Percentiles rank a stretch among this genome's conserved stretches.
Conservation (phyloP, 768 basidiomycete genomes). For the Neoboletus brunneissimus region DNA sequence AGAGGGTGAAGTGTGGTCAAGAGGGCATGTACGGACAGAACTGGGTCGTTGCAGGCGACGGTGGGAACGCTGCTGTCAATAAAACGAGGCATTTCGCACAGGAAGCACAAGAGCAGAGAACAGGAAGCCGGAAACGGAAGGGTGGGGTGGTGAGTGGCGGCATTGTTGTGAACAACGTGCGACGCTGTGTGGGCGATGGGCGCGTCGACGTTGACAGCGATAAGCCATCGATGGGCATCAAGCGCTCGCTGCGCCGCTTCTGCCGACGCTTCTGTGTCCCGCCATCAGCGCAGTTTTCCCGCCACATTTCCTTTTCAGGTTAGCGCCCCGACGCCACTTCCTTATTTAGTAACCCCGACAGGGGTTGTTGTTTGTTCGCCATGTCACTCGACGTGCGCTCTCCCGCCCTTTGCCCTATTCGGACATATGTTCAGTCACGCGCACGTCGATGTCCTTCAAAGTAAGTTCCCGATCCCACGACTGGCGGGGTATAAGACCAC, state of each 20-base stretch:
- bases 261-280: constrained; percentile 19
- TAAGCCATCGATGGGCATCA: constrained; percentile 16
- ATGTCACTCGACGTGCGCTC: constrained; percentile 21
- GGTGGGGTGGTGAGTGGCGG: too few relatives aligned
- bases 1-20: too few relatives aligned
- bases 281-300: constrained; percentile 23
- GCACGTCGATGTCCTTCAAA: constrained; percentile 2
- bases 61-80: too few relatives aligned
- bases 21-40: too few relatives aligned
- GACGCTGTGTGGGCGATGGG: constrained; percentile 10
- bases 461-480: constrained; percentile 21
- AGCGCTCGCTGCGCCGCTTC: constrained; percentile 6
- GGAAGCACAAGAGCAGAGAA: too few relatives aligned
- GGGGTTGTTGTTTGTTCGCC: constrained; percentile 12
- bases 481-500: constrained; percentile 29
- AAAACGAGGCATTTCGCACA: too few relatives aligned
- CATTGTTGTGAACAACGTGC: too few relatives aligned
- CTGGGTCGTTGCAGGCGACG: too few relatives aligned
- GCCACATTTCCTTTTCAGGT: constrained; percentile 17
- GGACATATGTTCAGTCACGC: constrained; percentile 16
- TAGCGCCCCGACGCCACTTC: constrained; percentile 22
- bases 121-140: too few relatives aligned
- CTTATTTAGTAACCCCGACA: constrained; percentile 18
- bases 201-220: constrained; percentile 11
- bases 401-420: constrained; percentile 25